phyloP scores from a whole-genome alignment of 176 grass and related monocot genomes.

The Bonia amplexicaulis region DNA sequence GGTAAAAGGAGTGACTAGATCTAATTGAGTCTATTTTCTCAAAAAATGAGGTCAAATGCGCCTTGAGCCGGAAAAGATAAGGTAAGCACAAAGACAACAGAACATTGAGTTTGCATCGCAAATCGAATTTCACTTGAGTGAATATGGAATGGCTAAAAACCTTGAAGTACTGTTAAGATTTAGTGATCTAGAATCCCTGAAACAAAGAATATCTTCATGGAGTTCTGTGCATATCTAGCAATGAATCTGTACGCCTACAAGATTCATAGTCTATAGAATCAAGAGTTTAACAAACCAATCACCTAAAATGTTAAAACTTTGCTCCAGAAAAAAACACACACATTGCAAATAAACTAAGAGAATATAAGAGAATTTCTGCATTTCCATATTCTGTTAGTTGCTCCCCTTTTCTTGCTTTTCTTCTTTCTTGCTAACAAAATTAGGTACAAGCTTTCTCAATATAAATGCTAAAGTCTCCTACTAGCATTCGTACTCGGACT shows the following conservation, averaged over 20 bases:
- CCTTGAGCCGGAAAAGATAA: neutral
- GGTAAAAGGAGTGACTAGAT: neutral
- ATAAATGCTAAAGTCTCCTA: too few species aligned
- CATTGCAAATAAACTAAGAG: too few species aligned
- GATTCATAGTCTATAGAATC: neutral
- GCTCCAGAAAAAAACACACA: too few species aligned
- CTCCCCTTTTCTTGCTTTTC: too few species aligned
- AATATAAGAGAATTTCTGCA: too few species aligned
- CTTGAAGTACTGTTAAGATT: neutral
- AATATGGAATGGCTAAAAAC: neutral
- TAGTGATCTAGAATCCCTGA: neutral
- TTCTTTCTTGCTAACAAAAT: too few species aligned
- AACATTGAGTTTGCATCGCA: neutral
- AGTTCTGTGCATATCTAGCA: neutral
- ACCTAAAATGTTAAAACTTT: too few species aligned
- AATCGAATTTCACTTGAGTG: neutral
- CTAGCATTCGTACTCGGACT: too few species aligned
- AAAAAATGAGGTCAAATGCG: neutral
- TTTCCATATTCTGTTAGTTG: too few species aligned
- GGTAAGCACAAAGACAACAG: neutral
- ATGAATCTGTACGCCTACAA: neutral
- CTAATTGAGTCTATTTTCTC: neutral
- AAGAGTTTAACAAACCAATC: neutral
- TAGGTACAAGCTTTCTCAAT: too few species aligned
- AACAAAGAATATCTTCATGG: neutral